phyloP scores from a whole-genome alignment of 2,329 filamentous ascomycete genomes.

The Coleophoma cylindrospora region DNA sequence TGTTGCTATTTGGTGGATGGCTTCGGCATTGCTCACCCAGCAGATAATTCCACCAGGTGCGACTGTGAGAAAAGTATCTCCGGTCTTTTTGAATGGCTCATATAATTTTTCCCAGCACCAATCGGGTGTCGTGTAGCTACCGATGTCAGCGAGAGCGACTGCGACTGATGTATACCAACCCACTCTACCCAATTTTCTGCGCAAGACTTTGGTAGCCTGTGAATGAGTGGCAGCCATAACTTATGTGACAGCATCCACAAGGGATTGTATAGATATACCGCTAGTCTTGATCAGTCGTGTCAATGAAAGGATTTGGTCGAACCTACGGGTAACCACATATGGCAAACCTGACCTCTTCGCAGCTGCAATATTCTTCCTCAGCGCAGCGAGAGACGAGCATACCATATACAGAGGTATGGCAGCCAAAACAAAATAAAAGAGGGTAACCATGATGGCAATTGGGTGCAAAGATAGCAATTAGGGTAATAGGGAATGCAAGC shows the following conservation, averaged over 20 bases:
- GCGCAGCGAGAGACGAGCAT: conserved; percentile 20
- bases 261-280: conserved; percentile 42
- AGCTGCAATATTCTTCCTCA: conserved; percentile 40
- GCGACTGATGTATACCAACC: conserved; percentile 19
- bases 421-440: conserved; percentile 12
- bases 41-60: conserved; percentile 48
- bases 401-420: conserved; percentile 15
- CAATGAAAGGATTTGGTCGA: neutral
- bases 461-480: neutral
- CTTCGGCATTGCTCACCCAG: conserved; percentile 58
- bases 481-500: neutral
- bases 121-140: conserved; percentile 51
- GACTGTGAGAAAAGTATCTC: conserved; percentile 62
- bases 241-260: conserved; percentile 50
- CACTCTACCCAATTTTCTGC: conserved; percentile 58
- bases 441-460: conserved; percentile 14
- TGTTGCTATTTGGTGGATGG: conserved; percentile 59
- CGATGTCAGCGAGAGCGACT: conserved; percentile 1
- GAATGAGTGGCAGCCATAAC: conserved; percentile 51
- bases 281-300: conserved; percentile 26
- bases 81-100: conserved; percentile 51
- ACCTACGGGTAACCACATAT: conserved; percentile 50
- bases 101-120: conserved; percentile 54
- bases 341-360: conserved; percentile 46
- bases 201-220: conserved; percentile 45